phyloP scores from a whole-genome alignment of 164 flowering plant species.

The Amborella trichopoda region DNA sequence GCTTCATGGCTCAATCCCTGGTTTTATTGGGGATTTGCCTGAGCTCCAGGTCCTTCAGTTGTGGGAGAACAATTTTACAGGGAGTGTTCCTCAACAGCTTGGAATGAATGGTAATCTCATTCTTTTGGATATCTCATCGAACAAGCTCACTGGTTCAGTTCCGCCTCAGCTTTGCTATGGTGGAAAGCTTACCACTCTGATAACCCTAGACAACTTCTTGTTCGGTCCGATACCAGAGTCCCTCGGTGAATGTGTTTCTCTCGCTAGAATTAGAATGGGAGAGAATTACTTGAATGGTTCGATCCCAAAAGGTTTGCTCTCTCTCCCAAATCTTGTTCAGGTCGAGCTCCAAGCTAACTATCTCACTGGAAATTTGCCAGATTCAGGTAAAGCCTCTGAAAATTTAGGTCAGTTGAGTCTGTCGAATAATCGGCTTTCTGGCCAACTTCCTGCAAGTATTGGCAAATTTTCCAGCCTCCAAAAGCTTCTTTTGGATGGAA shows the following conservation, averaged over 20 bases:
- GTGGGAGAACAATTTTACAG: constrained; percentile 96
- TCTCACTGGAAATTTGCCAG: constrained; percentile 62
- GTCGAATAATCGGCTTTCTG: constrained; percentile 71
- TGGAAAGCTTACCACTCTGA: constrained; percentile 53
- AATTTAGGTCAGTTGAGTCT: constrained; percentile 73
- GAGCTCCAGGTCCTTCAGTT: constrained; percentile 77
- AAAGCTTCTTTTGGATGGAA: constrained; percentile 86
- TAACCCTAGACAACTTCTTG: constrained; percentile 64
- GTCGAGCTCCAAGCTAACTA: constrained; percentile 83
- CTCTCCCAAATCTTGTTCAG: constrained; percentile 53
- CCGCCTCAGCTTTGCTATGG: constrained; percentile 70
- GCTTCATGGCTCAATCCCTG: constrained; percentile 80
- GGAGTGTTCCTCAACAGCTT: constrained; percentile 52
- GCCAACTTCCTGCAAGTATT: constrained; percentile 56
- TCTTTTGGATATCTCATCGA: constrained; percentile 71
- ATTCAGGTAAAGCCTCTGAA: constrained; percentile 20
- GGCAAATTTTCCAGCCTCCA: constrained; percentile 83
- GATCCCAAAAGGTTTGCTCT: constrained; percentile 65
- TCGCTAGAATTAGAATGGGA: constrained; percentile 75
- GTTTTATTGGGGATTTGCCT: constrained; percentile 69
- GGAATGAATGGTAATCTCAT: constrained; percentile 57
- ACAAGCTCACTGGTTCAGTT: constrained; percentile 66
- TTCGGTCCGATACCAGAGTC: constrained; percentile 81
- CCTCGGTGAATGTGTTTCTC: constrained; percentile 58
- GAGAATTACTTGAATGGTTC: constrained; percentile 82